Conservation (phyloP, 371 early-diverging fungal species). For the Circinella umbellata region DNA sequence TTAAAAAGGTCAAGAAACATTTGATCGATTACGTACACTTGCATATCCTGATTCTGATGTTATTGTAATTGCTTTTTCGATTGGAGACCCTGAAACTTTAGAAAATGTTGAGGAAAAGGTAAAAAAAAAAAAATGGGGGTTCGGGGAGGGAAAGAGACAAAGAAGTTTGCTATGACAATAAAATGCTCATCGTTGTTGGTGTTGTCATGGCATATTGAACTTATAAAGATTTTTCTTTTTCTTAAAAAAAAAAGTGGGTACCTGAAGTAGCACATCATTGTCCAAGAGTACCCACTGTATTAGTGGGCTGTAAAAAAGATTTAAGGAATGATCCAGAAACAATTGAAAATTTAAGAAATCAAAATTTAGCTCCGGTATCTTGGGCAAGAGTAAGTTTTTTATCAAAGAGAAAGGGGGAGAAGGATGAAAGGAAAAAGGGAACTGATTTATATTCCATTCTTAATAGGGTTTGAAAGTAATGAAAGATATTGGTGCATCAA, state of each 20-base stretch:
- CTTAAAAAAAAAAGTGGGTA: constrained; percentile 67
- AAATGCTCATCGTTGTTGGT: no score
- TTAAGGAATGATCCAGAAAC: constrained; percentile 71
- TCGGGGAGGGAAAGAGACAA: neutral
- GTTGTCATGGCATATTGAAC: no score
- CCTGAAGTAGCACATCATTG: constrained; percentile 83
- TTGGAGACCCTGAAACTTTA: constrained; percentile 81
- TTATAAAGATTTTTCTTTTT: no score
- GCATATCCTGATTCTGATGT: constrained; percentile 92
- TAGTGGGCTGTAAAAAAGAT: constrained; percentile 88
- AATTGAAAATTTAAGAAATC: constrained; percentile 67
- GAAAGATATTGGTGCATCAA: constrained; percentile 73
- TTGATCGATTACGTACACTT: constrained; percentile 88
- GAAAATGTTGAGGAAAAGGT: constrained; percentile 83
- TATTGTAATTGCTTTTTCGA: constrained; percentile 83
- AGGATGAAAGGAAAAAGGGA: constrained; percentile 52
- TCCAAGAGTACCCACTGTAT: constrained; percentile 73
- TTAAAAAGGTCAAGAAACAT: constrained; percentile 89
- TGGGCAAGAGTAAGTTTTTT: constrained; percentile 42
- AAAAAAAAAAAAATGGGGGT: constrained; percentile 8
- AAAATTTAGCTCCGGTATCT: constrained; percentile 81
- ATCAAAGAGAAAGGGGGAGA: neutral
- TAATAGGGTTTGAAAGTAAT: constrained; percentile 70
- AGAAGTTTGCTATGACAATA: no score
- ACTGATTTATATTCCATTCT: constrained; percentile 22